Evolutionary conservation across 2,329 filamentous ascomycete species (phyloP).

Genomic region (Trichoderma breve): DNA sequence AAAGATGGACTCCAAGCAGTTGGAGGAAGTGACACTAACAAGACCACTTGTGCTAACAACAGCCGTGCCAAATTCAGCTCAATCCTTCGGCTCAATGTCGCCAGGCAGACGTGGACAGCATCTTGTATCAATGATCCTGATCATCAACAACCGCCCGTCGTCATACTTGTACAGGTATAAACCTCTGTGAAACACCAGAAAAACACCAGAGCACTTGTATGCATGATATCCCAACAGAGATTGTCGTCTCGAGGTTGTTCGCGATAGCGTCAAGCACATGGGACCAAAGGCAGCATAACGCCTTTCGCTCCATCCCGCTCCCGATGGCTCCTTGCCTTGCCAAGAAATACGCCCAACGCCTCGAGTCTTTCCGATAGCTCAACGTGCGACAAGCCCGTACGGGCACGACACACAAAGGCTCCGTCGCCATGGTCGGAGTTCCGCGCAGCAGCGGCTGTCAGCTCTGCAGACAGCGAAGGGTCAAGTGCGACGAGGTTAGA

Average conservation of each 20-base stretch:
- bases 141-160: background rate
- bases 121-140: background rate
- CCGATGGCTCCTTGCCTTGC: conserved; percentile 7
- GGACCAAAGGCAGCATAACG: background rate
- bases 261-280: background rate
- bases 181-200: background rate
- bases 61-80: background rate
- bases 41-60: background rate
- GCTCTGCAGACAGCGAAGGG: conserved; percentile 41
- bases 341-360: conserved; percentile 4
- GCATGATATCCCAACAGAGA: background rate
- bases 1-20: background rate
- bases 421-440: conserved; percentile 37
- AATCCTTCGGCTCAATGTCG: conserved; percentile 1
- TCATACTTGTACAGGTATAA: background rate
- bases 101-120: background rate
- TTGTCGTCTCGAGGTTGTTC: background rate
- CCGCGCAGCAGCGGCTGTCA: conserved; percentile 40
- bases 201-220: background rate
- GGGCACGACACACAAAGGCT: background rate
- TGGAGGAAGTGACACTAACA: background rate
- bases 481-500: conserved; percentile 46
- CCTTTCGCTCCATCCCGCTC: background rate
- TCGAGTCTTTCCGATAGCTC: background rate
- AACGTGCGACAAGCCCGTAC: background rate